phyloP scores from a whole-genome alignment of 164 flowering plant genomes.

The Stephania yunnanensis region DNA sequence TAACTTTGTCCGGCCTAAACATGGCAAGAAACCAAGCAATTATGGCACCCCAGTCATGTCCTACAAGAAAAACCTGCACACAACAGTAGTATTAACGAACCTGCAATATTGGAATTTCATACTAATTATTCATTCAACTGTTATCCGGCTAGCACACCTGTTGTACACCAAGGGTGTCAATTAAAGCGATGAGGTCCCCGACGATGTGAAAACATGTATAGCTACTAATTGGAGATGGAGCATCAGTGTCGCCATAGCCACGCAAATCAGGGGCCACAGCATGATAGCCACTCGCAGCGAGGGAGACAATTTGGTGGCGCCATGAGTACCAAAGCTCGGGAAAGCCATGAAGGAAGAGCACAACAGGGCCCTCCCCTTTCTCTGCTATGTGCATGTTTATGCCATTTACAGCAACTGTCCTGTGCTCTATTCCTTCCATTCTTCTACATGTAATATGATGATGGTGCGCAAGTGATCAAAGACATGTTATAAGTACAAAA shows the following conservation, averaged over 20 bases:
- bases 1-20: slow-evolving; percentile 54
- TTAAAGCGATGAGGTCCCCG: slow-evolving; percentile 59
- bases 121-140: background rate
- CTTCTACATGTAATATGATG: background rate
- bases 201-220: slow-evolving; percentile 53
- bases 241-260: slow-evolving; percentile 53
- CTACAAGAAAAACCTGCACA: slow-evolving; percentile 45
- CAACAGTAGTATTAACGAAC: background rate
- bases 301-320: slow-evolving; percentile 34
- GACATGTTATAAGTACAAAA: too few species aligned
- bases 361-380: slow-evolving; percentile 30
- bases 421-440: slow-evolving; percentile 22
- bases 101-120: background rate
- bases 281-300: slow-evolving; percentile 34
- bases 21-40: slow-evolving; percentile 58
- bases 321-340: slow-evolving; percentile 47
- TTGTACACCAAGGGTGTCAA: slow-evolving; percentile 44
- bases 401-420: slow-evolving; percentile 25
- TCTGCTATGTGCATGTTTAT: slow-evolving; percentile 25
- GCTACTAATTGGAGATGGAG: slow-evolving; percentile 25
- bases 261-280: slow-evolving; percentile 52
- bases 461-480: too few species aligned
- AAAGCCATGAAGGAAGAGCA: slow-evolving; percentile 37
- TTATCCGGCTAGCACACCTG: slow-evolving; percentile 10
- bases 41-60: slow-evolving; percentile 70